Conservation (phyloP, 2,329 filamentous ascomycete species). For the Aspergillus udagawae region DNA sequence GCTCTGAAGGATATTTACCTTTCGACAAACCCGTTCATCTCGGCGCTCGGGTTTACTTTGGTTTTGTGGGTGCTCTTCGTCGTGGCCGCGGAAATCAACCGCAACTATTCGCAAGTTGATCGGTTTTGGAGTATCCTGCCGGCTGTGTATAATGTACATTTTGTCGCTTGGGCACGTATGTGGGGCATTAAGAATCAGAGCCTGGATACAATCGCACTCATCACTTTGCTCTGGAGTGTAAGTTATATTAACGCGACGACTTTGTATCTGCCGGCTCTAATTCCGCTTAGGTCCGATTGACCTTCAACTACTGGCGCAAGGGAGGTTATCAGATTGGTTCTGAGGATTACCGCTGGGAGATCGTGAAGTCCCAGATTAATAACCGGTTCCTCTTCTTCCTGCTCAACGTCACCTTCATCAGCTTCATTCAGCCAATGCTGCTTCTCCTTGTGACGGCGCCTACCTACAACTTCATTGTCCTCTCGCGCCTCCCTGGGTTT, state of each 20-base stretch:
- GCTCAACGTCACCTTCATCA: slow-evolving; percentile 88
- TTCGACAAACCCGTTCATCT: slow-evolving; percentile 80
- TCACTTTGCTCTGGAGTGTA: slow-evolving; percentile 76
- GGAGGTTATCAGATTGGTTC: slow-evolving; percentile 85
- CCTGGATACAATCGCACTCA: slow-evolving; percentile 67
- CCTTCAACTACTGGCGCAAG: slow-evolving; percentile 95
- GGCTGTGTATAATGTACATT: slow-evolving; percentile 80
- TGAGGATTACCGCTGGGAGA: slow-evolving; percentile 91
- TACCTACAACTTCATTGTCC: slow-evolving; percentile 76
- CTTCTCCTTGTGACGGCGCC: slow-evolving; percentile 76
- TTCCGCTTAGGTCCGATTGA: slow-evolving; percentile 63
- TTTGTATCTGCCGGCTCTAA: slow-evolving; percentile 12
- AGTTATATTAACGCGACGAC: slow-evolving; percentile 26
- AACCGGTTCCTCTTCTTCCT: slow-evolving; percentile 76
- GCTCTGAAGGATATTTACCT: slow-evolving; percentile 69
- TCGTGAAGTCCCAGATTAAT: slow-evolving; percentile 63
- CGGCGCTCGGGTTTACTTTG: slow-evolving; percentile 67
- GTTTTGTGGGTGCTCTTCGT: slow-evolving; percentile 69
- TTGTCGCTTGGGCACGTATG: slow-evolving; percentile 74
- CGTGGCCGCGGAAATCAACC: slow-evolving; percentile 75
- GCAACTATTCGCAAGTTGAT: slow-evolving; percentile 96
- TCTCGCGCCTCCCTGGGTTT: slow-evolving; percentile 58
- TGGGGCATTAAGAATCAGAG: slow-evolving; percentile 66
- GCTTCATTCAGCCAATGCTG: slow-evolving; percentile 74
- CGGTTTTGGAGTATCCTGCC: slow-evolving; percentile 88